phyloP scores from a whole-genome alignment of 352 stramenopile genomes.

The Globisporangium acanthophoron region DNA sequence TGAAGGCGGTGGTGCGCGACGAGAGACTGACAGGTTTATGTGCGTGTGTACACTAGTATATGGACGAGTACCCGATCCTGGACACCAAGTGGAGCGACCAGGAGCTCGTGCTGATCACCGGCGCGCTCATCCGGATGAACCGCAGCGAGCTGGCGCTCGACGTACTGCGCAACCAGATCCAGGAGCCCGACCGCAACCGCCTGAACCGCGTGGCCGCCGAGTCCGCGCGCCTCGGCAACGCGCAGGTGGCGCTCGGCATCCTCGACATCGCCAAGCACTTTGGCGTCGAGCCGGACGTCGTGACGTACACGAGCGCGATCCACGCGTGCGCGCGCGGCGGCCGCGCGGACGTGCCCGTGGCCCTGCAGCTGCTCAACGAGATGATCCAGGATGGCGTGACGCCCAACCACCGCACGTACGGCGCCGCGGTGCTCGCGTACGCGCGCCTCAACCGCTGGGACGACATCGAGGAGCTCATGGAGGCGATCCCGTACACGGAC shows the following conservation, averaged over 20 bases:
- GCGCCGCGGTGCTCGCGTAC: constrained; percentile 61
- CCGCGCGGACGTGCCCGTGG: constrained; percentile 37
- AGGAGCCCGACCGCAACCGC: constrained; percentile 33
- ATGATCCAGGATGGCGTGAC: constrained; percentile 55
- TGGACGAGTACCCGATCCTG: constrained; percentile 62
- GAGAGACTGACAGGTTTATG: background rate
- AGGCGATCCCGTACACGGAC: constrained; percentile 50
- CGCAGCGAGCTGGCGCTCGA: constrained; percentile 46
- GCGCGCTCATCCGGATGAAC: constrained; percentile 72
- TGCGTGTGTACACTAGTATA: constrained; percentile 27
- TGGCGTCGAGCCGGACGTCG: constrained; percentile 49
- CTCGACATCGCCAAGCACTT: constrained; percentile 71
- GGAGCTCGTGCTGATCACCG: constrained; percentile 72
- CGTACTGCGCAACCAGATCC: constrained; percentile 60
- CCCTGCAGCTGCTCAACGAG: constrained; percentile 68
- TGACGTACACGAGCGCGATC: constrained; percentile 80
- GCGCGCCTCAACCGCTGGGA: constrained; percentile 63
- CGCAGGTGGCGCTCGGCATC: constrained; percentile 55
- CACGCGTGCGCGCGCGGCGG: constrained; percentile 64
- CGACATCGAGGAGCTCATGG: constrained; percentile 59
- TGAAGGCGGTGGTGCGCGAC: background rate
- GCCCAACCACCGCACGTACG: constrained; percentile 75
- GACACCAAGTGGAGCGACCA: constrained; percentile 59
- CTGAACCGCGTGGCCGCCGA: constrained; percentile 68
- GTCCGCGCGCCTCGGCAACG: constrained; percentile 61